A percentile compares a stretch with the other conserved stretches of the same genome.
Conservation (phyloP, 2,329 filamentous ascomycete species). For the Fusarium sp. region DNA sequence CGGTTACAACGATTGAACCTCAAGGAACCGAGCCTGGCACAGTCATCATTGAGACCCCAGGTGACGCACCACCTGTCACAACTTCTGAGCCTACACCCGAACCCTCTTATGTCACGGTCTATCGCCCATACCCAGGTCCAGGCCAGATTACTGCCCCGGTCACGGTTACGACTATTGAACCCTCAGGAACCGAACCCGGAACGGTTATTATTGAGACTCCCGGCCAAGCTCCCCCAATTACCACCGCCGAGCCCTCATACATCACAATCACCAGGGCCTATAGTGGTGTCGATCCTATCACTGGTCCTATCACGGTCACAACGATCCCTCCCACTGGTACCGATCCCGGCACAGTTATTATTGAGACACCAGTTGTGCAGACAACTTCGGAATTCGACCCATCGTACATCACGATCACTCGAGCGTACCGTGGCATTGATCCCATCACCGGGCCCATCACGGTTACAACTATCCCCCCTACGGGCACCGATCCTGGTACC, state of each 20-base stretch:
- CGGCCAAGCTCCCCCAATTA: not conserved
- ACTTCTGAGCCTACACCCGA: not conserved
- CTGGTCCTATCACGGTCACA: not conserved
- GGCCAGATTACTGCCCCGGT: not conserved
- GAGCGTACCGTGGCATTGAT: not conserved
- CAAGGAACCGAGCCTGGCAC: constrained; percentile 2
- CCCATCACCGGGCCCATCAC: constrained; percentile 1
- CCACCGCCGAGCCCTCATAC: not conserved
- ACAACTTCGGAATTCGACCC: not conserved
- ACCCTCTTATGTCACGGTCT: not conserved
- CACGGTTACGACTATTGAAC: not conserved
- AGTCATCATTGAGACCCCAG: constrained; percentile 9
- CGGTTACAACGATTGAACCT: not conserved
- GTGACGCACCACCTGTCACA: not conserved
- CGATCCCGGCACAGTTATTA: constrained; percentile 2
- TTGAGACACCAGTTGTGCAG: constrained; percentile 2
- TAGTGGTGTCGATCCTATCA: not conserved
- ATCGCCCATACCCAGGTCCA: not conserved
- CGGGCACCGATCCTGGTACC: not conserved
- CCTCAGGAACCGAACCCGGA: not conserved
- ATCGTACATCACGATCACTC: not conserved
- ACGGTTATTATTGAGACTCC: constrained; percentile 11
- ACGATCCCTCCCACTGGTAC: not conserved
- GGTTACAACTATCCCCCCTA: not conserved
- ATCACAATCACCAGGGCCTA: not conserved